These are phyloP conservation scores for Calonectria pseudoreteaudii DNA, from an alignment of 2,329 filamentous ascomycete species.

Conservation along the genomic window DNA sequence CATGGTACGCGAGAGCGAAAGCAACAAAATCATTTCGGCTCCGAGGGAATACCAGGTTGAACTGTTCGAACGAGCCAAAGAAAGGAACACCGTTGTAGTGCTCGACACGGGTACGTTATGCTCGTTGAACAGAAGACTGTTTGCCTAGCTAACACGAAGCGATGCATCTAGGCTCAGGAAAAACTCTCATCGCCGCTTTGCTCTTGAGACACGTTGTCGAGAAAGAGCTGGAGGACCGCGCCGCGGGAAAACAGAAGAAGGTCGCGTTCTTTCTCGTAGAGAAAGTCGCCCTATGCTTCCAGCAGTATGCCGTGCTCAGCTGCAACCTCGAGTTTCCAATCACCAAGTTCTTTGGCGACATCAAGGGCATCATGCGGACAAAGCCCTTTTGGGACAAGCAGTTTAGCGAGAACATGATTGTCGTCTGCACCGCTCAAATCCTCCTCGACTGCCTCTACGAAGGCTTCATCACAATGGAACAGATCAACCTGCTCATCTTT, in stretches of 20 bases:
- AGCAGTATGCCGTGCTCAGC: constrained; percentile 86
- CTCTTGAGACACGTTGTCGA: constrained; percentile 82
- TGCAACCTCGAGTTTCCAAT: constrained; percentile 84
- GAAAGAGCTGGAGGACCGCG: constrained; percentile 79
- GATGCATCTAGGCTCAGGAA: constrained; percentile 77
- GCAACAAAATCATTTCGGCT: constrained; percentile 73
- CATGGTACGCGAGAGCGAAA: constrained; percentile 52
- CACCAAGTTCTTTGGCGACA: constrained; percentile 80
- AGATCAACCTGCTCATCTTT: constrained; percentile 92
- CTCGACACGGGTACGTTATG: constrained; percentile 81
- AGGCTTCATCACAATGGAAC: constrained; percentile 81
- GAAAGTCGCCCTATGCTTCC: constrained; percentile 89
- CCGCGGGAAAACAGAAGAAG: constrained; percentile 67
- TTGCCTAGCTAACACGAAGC: neutral
- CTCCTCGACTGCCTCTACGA: constrained; percentile 82
- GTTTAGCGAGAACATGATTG: constrained; percentile 76
- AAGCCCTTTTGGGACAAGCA: constrained; percentile 64
- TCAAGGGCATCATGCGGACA: constrained; percentile 56
- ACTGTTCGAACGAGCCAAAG: constrained; percentile 87
- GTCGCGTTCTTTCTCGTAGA: constrained; percentile 91
- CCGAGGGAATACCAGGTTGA: constrained; percentile 93
- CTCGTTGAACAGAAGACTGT: neutral
- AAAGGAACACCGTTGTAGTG: constrained; percentile 90
- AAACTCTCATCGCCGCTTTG: constrained; percentile 94
- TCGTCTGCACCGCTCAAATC: constrained; percentile 94